Base-by-base conservation (phyloP, 1,284 basidiomycete species). In the Apiotrichum gamsii region DNA sequence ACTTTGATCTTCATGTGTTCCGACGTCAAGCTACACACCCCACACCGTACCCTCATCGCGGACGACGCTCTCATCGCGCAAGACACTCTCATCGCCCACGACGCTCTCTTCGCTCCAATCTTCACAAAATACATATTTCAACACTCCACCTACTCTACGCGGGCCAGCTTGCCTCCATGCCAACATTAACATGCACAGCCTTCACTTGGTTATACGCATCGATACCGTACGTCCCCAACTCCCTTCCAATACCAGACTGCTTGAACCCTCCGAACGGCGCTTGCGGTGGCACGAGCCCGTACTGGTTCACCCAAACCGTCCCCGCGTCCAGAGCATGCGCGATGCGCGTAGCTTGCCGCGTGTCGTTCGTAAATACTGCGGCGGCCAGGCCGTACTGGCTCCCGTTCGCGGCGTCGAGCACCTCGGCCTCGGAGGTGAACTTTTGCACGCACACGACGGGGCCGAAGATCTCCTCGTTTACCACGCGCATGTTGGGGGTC, bases 201-300 rank as follows among this genome's bases (percentile, higher is more conserved):
- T 28, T 28, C 11, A 28, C 25, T 11, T 28, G 25, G 25, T 6
- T 28, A 28, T 91, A 86, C 56, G 83, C 82, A 16, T 89, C 85
- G 44, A 94, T 76, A 14, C 87, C 90, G 59, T 90, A 84, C 63
- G 82, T 85, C 19, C 91, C 91, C 42, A 95, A 80, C 70, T 96
- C 91, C 47, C 90, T 80, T 29, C 84, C 84, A 48, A 83, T 79
- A 16, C 84, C 84, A 49, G 79, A 81, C 62, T 82, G 83, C 73
- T 91, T 93, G 77, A 89, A 93, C 14, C 93, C 91, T 20, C 91
- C 93, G 60, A 95, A 95, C 1, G 93, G 90, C 31, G 88, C 86
- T 49, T 87, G 87, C 67, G 85, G 86, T 64, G 80, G 79, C 39
- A 90, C 67, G 8, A 86, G 49, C 58, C 85, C 86, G 72, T 93